Percentiles rank a stretch among this genome's conserved stretches.
These are phyloP conservation scores for Monocercomonoides exilis DNA, from an alignment of 78 protist species.

Conservation along the genomic window DNA sequence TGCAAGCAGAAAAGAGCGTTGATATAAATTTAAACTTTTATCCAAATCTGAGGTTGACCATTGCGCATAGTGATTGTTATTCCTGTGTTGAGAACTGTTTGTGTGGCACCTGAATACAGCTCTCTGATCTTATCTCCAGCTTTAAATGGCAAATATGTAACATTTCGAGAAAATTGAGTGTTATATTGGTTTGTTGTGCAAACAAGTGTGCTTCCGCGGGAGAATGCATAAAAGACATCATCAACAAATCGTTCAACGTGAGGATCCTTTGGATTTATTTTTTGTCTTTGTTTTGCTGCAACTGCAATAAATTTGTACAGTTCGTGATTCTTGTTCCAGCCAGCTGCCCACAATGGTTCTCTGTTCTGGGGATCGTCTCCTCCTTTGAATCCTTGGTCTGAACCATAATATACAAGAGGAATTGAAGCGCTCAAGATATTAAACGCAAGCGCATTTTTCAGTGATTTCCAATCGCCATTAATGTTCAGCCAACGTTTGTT, in stretches of 20 bases:
- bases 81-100: background rate
- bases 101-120: background rate
- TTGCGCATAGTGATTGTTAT: background rate
- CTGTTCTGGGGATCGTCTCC: background rate
- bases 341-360: background rate
- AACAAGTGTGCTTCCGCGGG: background rate
- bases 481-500: conserved; percentile 23
- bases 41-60: background rate
- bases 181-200: background rate
- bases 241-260: background rate
- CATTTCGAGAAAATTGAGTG: background rate
- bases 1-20: no score
- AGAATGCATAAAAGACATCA: background rate
- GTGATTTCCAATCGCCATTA: background rate
- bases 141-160: background rate
- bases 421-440: background rate
- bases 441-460: conserved; percentile 20
- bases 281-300: background rate
- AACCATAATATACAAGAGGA: conserved; percentile 42
- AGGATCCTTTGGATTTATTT: background rate
- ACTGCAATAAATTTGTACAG: background rate
- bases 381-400: conserved; percentile 10
- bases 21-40: background rate
- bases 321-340: background rate
- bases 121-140: background rate